Base-by-base conservation (phyloP, 2,329 filamentous ascomycete genomes). In the Pseudogymnoascus sp. region DNA sequence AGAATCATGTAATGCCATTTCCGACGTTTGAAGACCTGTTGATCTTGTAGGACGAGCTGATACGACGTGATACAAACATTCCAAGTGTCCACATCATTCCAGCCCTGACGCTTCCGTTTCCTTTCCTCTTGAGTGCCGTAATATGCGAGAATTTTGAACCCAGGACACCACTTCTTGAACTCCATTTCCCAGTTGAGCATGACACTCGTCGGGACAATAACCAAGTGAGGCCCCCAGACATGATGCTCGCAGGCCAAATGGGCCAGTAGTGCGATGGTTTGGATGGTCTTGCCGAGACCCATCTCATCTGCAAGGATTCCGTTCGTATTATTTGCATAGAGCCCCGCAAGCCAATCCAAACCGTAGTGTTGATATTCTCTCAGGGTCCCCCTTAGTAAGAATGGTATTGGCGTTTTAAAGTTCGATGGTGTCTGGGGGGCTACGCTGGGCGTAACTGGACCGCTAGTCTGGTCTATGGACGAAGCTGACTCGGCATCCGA, bases 131-230 rank as follows among this genome's bases (percentile, higher is more conserved):
- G 89, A 44, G 88, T 91, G 47, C 95, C 94, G 73, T 97, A 99
- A 77, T 99, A 99, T 0, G 92, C 94, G 64, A 99, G 80, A 63
- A 99, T 96, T 73, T 97, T 97, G 80, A 99, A 99, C 0, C 94
- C 93, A 2, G 95, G 94, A 63, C 92, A 91, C 85, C 93, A 99
- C 74, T 99, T 99, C 73, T 97, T 97, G 82, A 99, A 99, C 76
- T 99, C 94, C 89, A 97, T 97, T 75, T 99, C 95, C 94, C 94
- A 99, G 73, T 99, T 99, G 67, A 99, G 84, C 82, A 99, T 97
- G 59, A 99, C 95, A 75, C 92, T 97, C 1, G 94, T 99, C 1
- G 94, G 94, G 1, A 99, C 94, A 65, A 99, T 89, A 59, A 99
- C 91, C 23, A 99, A 79, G 78, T 99, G 94, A 0, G 94, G 92